Conservation (phyloP, 352 stramenopile species). For the Pythium coloratum region DNA sequence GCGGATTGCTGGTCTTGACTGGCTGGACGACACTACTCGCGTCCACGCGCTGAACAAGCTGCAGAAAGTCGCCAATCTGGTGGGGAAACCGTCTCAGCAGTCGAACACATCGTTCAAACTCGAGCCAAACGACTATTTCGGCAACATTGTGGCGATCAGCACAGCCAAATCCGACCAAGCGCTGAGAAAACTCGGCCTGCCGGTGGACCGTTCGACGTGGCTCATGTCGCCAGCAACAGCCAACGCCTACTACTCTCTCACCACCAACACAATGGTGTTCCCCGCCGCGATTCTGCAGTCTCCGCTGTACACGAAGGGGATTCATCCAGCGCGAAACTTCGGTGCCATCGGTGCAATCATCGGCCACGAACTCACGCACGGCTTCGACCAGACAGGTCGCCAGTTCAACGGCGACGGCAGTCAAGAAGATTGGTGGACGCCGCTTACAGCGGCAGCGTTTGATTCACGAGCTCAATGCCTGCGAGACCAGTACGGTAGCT, state of each 20-base stretch:
- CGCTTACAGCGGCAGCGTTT: constrained; percentile 71
- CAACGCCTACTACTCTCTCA: constrained; percentile 83
- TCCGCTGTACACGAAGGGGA: constrained; percentile 87
- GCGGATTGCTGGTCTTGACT: constrained; percentile 84
- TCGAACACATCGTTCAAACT: constrained; percentile 33
- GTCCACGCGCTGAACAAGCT: constrained; percentile 84
- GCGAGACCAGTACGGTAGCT: constrained; percentile 49
- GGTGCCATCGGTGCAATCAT: constrained; percentile 90
- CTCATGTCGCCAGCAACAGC: constrained; percentile 88
- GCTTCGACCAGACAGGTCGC: constrained; percentile 90
- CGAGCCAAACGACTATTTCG: constrained; percentile 42
- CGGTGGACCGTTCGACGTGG: constrained; percentile 70
- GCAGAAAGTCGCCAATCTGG: constrained; percentile 33
- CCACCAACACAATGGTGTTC: constrained; percentile 91
- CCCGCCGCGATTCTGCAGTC: constrained; percentile 92
- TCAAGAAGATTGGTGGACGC: constrained; percentile 90
- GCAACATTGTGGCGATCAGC: constrained; percentile 46
- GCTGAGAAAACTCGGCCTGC: constrained; percentile 34
- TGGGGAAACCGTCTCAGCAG: constrained; percentile 40
- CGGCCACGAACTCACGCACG: constrained; percentile 94
- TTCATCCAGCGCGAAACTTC: constrained; percentile 87
- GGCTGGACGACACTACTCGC: constrained; percentile 86
- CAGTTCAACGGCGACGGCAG: constrained; percentile 88
- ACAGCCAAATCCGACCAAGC: constrained; percentile 27
- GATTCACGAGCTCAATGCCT: constrained; percentile 54